Evolutionary conservation across 2,329 filamentous ascomycete species (phyloP), one percentile per base, ranked within the genome.

Genomic region (Neofusicoccum umdonicola): DNA sequence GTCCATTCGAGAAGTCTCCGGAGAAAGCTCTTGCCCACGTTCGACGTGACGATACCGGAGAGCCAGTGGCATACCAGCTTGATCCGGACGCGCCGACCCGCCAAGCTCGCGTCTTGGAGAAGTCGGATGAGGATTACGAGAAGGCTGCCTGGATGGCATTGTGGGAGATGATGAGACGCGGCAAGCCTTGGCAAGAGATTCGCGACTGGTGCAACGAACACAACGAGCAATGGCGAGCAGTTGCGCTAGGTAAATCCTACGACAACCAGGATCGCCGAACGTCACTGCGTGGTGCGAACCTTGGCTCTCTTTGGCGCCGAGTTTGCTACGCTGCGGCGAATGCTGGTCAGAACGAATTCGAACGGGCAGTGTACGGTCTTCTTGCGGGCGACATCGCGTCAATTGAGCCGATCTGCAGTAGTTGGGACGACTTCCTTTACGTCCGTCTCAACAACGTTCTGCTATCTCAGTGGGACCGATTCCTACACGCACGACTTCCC

Each of bases 91-190:
- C 93, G 5, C 83, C 88, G n/a, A 88, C 88, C 42, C 87, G 95
- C 66, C 93, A 98, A 76, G 84, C 84, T 56, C 87, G 91, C 62
- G 87, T 84, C 57, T 81, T 98, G 45, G 90, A 96, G 73, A 86
- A 88, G 27, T 87, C 93, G 71, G 95, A 99, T 73, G 88, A 92
- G 68, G 93, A 89, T 71, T 95, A 94, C 67, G 95, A 99, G 79
- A 87, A 90, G 62, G 90, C 93, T 2, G 91, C 96, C 52, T 98
- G 95, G 93, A 84, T 93, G 66, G 90, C 91, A n/a, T 95, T 92
- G 78, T 98, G 93, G 81, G 92, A 97, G 76, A 91, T 97, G 82
- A 82, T 99, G 61, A 88, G 94, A 56, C 88, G 93, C 51, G 95
- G 95, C n/a, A 88, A 87, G 69, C 87, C 84, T 67, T 87, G 90